Evolutionary conservation across 345 rosid genomes (phyloP).

Genomic region (Acer saccharum): DNA sequence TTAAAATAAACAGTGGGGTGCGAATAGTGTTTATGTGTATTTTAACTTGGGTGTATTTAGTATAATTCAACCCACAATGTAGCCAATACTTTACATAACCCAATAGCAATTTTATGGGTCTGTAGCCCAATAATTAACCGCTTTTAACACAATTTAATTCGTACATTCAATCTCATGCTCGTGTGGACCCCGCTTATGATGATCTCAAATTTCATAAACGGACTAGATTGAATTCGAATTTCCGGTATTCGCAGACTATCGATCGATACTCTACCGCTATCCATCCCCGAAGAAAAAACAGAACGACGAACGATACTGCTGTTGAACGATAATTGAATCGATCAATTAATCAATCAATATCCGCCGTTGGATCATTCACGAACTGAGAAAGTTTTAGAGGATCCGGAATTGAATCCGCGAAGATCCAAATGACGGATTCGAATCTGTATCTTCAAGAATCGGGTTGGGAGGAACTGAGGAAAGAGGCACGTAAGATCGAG

Average conservation of each 20-base stretch:
- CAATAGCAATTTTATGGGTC: not conserved
- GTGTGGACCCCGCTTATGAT: not conserved
- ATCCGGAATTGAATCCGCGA: conserved; percentile 25
- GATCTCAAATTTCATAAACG: not conserved
- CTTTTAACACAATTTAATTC: no score
- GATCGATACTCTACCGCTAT: not conserved
- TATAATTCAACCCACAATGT: not conserved
- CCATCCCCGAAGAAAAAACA: not conserved
- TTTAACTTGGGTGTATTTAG: not conserved
- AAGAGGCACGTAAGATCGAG: conserved; percentile 90
- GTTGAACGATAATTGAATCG: not conserved
- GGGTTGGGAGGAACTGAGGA: conserved; percentile 96
- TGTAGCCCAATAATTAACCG: not conserved
- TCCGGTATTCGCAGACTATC: not conserved
- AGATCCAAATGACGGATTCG: conserved; percentile 70
- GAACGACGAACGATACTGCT: not conserved
- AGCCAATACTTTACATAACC: not conserved
- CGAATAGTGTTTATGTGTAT: not conserved
- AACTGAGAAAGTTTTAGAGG: conserved; percentile 3
- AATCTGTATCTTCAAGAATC: conserved; percentile 88
- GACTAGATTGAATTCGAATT: not conserved
- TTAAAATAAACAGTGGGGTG: no score
- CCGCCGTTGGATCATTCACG: conserved; percentile 22
- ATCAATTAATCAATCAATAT: conserved; percentile 13
- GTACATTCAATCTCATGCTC: not conserved